These are phyloP conservation scores for Glaciozyma antarctica DNA, from an alignment of 768 basidiomycete genomes.

Conservation along the genomic window DNA sequence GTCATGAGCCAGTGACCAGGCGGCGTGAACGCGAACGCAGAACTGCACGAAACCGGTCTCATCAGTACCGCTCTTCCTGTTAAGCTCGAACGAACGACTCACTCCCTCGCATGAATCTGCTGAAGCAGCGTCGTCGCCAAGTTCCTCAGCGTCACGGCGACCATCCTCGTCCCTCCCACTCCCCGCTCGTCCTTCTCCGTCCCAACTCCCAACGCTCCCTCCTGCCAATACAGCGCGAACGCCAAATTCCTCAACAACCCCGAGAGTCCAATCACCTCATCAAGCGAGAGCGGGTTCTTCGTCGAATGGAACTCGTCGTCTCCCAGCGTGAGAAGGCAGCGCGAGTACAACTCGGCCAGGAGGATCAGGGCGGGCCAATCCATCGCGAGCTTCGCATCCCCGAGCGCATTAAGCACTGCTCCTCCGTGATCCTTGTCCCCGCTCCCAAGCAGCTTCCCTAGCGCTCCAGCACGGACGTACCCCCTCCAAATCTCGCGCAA, in stretches of 20 bases:
- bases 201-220: background rate
- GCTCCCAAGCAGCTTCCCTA: constrained; percentile 49
- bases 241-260: constrained; percentile 73
- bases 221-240: constrained; percentile 60
- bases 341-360: constrained; percentile 69
- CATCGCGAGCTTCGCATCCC: constrained; percentile 45
- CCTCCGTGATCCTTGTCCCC: constrained; percentile 8
- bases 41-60: constrained; percentile 46
- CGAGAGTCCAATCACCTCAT: constrained; percentile 68
- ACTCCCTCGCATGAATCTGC: constrained; percentile 83
- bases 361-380: constrained; percentile 66
- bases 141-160: constrained; percentile 63
- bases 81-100: constrained; percentile 37
- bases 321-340: constrained; percentile 78
- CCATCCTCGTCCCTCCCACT: constrained; percentile 44
- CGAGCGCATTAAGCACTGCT: constrained; percentile 7
- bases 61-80: constrained; percentile 2
- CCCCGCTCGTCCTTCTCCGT: constrained; percentile 38
- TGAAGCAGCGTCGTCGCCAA: constrained; percentile 67
- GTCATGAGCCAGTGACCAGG: constrained; percentile 70
- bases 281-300: constrained; percentile 66
- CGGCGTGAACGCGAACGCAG: constrained; percentile 71
- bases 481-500: constrained; percentile 66
- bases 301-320: constrained; percentile 85
- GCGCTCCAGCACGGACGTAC: constrained; percentile 50